A percentile compares a stretch with the other conserved stretches of the same genome.
Conservation (phyloP, 345 rosid species). For the Isatis tinctoria region DNA sequence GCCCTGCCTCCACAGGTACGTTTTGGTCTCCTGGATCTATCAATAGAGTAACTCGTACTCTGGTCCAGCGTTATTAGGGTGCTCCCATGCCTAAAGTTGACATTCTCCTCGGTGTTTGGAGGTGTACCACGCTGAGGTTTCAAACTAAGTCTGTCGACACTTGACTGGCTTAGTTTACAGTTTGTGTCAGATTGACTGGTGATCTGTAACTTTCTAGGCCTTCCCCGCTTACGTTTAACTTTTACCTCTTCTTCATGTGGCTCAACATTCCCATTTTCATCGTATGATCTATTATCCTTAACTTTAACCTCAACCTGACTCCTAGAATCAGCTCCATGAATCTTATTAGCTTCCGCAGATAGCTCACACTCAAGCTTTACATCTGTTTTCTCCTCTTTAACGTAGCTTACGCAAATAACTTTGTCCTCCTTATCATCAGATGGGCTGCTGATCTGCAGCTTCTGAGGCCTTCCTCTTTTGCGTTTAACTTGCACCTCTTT, state of each 20-base stretch:
- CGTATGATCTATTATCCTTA: not conserved
- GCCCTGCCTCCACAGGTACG: constrained; percentile 10
- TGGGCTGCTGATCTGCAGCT: constrained; percentile 10
- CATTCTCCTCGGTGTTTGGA: constrained; percentile 30
- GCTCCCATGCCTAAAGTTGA: constrained; percentile 27
- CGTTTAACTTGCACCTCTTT: not conserved
- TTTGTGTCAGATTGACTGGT: constrained; percentile 16
- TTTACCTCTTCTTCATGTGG: not conserved
- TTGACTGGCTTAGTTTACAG: not conserved
- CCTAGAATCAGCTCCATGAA: not conserved
- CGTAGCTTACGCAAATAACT: not conserved
- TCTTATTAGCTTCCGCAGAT: not conserved
- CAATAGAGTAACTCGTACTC: constrained; percentile 21
- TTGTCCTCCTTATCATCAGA: not conserved
- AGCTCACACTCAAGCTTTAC: not conserved
- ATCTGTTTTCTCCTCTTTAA: not conserved
- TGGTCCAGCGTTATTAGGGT: constrained; percentile 18
- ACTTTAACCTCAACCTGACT: constrained; percentile 1
- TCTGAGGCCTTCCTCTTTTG: constrained; percentile 39
- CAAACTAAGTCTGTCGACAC: not conserved
- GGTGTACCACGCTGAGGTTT: constrained; percentile 32
- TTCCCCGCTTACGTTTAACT: constrained; percentile 34
- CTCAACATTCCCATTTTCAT: not conserved
- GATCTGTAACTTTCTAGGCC: constrained; percentile 32
- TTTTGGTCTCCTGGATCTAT: constrained; percentile 27